Percentiles rank a stretch among this genome's conserved stretches.
These are phyloP conservation scores for Aschersonia sp. DNA, from an alignment of 2,329 filamentous ascomycete species.

Conservation along the genomic window DNA sequence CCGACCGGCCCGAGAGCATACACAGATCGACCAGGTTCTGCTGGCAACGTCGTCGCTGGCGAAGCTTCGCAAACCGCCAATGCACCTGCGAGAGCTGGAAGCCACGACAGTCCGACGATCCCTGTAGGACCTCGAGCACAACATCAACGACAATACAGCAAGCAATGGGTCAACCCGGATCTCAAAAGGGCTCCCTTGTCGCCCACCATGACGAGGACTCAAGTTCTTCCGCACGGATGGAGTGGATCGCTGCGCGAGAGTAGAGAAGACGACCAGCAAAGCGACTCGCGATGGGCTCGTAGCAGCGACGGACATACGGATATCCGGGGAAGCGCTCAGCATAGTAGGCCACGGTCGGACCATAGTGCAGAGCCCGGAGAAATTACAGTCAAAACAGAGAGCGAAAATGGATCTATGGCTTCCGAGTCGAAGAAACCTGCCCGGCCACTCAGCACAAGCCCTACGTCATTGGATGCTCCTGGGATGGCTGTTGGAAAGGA, in stretches of 20 bases:
- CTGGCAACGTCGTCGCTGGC: slow-evolving; percentile 15
- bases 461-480: not conserved
- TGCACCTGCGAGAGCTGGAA: slow-evolving; percentile 25
- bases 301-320: slow-evolving; percentile 40
- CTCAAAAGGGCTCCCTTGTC: slow-evolving; percentile 37
- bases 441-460: not conserved
- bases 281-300: slow-evolving; percentile 29
- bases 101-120: slow-evolving; percentile 31
- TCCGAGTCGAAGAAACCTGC: not conserved
- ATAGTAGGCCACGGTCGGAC: slow-evolving; percentile 22
- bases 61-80: slow-evolving; percentile 15
- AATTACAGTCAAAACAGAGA: slow-evolving; percentile 24
- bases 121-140: slow-evolving; percentile 40
- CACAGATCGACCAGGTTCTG: slow-evolving; percentile 32
- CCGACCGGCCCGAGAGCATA: slow-evolving; percentile 39
- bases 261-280: slow-evolving; percentile 18
- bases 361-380: slow-evolving; percentile 33
- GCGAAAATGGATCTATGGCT: slow-evolving; percentile 10
- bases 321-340: slow-evolving; percentile 14
- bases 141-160: slow-evolving; percentile 31
- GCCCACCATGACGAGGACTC: slow-evolving; percentile 34
- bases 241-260: slow-evolving; percentile 21
- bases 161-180: slow-evolving; percentile 45
- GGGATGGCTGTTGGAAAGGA: not conserved
- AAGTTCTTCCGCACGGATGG: slow-evolving; percentile 31